Conservation (phyloP, 371 early-diverging fungal species). For the Mortierella sp. region DNA sequence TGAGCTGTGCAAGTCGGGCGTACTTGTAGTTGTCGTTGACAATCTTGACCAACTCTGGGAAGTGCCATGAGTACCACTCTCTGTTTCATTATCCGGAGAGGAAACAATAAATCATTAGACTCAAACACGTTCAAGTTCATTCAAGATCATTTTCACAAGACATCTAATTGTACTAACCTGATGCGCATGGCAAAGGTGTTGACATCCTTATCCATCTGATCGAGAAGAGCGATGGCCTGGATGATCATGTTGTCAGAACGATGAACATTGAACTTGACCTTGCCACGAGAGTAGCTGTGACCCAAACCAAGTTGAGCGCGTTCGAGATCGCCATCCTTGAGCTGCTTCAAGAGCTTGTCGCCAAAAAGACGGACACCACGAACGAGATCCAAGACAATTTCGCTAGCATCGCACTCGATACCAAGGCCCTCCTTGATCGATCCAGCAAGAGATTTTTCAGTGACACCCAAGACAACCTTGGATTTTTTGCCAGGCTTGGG, state of each 20-base stretch:
- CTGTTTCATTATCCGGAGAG: constrained; percentile 48
- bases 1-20: constrained; percentile 88
- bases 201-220: constrained; percentile 96
- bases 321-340: constrained; percentile 93
- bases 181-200: constrained; percentile 98
- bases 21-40: constrained; percentile 93
- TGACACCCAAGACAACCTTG: constrained; percentile 90
- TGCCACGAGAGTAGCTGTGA: constrained; percentile 97
- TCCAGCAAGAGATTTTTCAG: constrained; percentile 85
- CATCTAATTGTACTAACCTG: constrained; percentile 48
- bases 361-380: constrained; percentile 95
- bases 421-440: constrained; percentile 69
- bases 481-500: constrained; percentile 83
- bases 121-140: no score
- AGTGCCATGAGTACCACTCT: constrained; percentile 99
- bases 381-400: constrained; percentile 88
- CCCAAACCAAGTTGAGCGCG: constrained; percentile 97
- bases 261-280: constrained; percentile 98
- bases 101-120: background rate
- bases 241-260: constrained; percentile 97
- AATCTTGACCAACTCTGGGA: constrained; percentile 98
- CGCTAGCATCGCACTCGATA: constrained; percentile 83
- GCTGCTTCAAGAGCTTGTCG: constrained; percentile 88
- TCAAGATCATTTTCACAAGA: no score
- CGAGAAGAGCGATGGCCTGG: constrained; percentile 93